Percentiles rank a stretch among this genome's conserved stretches.
These are phyloP conservation scores for Moesziomyces parantarcticus DNA, from an alignment of 1,284 basidiomycete species.

Conservation along the genomic window DNA sequence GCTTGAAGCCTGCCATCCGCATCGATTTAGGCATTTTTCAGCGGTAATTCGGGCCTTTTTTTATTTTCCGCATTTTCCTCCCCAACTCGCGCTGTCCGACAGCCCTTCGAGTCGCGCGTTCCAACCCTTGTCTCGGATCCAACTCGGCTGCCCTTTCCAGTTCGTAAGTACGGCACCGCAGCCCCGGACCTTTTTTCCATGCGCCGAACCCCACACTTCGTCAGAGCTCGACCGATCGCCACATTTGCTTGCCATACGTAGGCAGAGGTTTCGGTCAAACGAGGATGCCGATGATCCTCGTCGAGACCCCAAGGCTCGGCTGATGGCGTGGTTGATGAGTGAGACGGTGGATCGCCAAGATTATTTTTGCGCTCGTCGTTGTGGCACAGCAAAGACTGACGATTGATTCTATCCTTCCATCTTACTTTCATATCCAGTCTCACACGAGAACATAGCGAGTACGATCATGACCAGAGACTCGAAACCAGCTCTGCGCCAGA, in stretches of 20 bases:
- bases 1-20: background rate
- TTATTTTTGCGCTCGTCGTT: background rate
- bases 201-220: background rate
- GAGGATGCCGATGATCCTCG: background rate
- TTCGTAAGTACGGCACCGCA: conserved; percentile 13
- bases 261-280: background rate
- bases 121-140: conserved; percentile 30
- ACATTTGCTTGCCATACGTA: background rate
- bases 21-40: background rate
- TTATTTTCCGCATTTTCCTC: background rate
- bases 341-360: background rate
- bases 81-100: conserved; percentile 21
- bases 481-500: background rate
- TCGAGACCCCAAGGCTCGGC: background rate
- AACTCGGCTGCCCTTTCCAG: background rate
- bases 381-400: background rate
- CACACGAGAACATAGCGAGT: background rate
- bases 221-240: conserved; percentile 1
- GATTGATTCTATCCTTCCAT: background rate
- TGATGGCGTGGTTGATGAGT: background rate
- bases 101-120: conserved; percentile 12
- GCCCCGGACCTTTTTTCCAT: background rate
- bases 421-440: background rate
- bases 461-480: background rate
- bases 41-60: conserved; percentile 1